Percentiles rank a stretch among this genome's conserved stretches.
Conservation (phyloP, 495 filamentous ascomycete species). For the Daldinia concentrica region DNA sequence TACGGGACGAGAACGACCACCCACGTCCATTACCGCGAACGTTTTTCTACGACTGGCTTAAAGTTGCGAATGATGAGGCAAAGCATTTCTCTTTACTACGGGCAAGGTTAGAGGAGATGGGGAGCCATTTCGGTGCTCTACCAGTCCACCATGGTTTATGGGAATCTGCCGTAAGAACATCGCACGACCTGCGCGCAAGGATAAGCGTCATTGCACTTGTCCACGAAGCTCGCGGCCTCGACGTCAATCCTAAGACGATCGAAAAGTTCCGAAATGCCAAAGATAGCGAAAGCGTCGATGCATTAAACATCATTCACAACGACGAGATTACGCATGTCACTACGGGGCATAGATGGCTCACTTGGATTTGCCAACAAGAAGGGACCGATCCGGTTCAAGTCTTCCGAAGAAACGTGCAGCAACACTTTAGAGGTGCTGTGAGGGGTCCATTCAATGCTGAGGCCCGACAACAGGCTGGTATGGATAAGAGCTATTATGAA, state of each 20-base stretch:
- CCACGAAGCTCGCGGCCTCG: conserved; percentile 62
- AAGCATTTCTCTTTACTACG: conserved; percentile 65
- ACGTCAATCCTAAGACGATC: conserved; percentile 65
- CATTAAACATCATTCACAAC: conserved; percentile 61
- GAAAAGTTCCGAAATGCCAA: conserved; percentile 60
- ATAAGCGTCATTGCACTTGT: conserved; percentile 64
- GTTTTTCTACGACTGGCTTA: conserved; percentile 65
- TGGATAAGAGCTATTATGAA: conserved; percentile 61
- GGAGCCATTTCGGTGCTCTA: conserved; percentile 59
- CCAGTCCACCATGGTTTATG: conserved; percentile 63
- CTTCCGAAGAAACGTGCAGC: conserved; percentile 59
- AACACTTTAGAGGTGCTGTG: conserved; percentile 58
- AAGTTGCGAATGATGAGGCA: conserved; percentile 63
- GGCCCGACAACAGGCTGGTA: conserved; percentile 58
- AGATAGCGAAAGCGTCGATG: conserved; percentile 57
- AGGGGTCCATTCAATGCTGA: conserved; percentile 62
- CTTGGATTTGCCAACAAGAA: conserved; percentile 63
- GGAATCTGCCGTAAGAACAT: conserved; percentile 58
- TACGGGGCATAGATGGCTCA: conserved; percentile 62
- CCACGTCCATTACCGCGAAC: conserved; percentile 55
- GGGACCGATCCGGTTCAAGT: conserved; percentile 60
- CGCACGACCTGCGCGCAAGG: conserved; percentile 59
- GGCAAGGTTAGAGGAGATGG: conserved; percentile 60
- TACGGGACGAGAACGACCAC: conserved; percentile 17
- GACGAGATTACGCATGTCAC: conserved; percentile 67